Percentiles rank a stretch among this genome's conserved stretches.
Evolutionary conservation across 345 rosid species (phyloP).

Genomic region (Abelmoschus esculentus): DNA sequence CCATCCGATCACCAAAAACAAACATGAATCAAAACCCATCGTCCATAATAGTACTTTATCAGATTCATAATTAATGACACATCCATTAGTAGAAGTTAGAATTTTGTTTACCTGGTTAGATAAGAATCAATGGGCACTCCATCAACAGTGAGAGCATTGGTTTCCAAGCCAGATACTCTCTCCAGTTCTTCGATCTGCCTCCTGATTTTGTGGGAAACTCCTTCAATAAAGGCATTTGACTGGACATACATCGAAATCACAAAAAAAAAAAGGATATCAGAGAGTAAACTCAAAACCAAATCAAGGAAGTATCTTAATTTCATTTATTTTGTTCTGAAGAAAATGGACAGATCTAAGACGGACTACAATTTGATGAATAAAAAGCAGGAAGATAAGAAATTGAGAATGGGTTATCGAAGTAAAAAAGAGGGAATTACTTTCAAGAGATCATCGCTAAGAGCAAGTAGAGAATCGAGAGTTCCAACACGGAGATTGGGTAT

Average conservation of each 20-base stretch:
- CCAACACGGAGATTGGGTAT: conserved; percentile 98
- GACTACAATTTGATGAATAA: no score
- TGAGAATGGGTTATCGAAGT: background rate
- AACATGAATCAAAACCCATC: background rate
- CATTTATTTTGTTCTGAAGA: background rate
- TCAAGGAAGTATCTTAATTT: background rate
- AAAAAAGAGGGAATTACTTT: conserved; percentile 39
- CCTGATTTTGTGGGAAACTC: conserved; percentile 90
- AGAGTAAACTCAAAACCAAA: background rate
- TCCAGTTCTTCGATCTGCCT: conserved; percentile 97
- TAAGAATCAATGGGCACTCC: conserved; percentile 96
- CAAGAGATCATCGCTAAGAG: conserved; percentile 91
- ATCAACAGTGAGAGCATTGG: conserved; percentile 79
- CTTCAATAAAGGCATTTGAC: conserved; percentile 91
- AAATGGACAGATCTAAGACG: background rate
- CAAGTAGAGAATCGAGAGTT: conserved; percentile 89
- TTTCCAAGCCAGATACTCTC: conserved; percentile 76
- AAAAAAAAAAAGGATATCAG: background rate
- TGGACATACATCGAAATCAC: conserved; percentile 25
- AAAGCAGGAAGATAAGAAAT: background rate
- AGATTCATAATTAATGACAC: background rate
- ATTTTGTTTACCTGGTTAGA: conserved; percentile 61
- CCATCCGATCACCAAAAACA: conserved; percentile 16
- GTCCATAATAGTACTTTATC: background rate
- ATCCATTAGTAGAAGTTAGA: background rate